A percentile compares a stretch with the other conserved stretches of the same genome.
Conservation (phyloP, 2,329 filamentous ascomycete species). For the Knoxdaviesia capensis region DNA sequence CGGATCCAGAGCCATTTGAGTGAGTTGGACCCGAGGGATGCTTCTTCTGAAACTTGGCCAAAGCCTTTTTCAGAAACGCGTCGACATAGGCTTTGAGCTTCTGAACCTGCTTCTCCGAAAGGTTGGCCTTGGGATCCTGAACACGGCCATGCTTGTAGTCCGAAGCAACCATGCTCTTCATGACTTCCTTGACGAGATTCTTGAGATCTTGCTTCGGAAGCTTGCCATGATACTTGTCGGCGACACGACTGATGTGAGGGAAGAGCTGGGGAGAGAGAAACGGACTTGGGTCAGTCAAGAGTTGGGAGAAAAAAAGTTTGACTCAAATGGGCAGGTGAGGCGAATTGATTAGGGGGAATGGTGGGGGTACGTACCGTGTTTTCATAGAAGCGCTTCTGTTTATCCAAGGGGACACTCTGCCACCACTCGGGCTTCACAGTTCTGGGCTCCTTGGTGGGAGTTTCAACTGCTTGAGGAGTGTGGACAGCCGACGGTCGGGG, state of each 20-base stretch:
- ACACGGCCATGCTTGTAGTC: conserved; percentile 87
- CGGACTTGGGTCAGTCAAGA: background rate
- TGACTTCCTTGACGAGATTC: conserved; percentile 43
- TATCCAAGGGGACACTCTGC: conserved; percentile 51
- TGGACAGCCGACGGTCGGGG: conserved; percentile 18
- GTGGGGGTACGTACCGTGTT: conserved; percentile 48
- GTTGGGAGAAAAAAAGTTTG: background rate
- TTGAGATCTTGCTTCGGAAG: conserved; percentile 62
- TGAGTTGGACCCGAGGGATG: background rate
- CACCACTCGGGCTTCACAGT: conserved; percentile 38
- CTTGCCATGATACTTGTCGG: conserved; percentile 73
- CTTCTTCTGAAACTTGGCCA: conserved; percentile 40
- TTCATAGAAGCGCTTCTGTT: conserved; percentile 89
- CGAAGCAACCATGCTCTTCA: conserved; percentile 76
- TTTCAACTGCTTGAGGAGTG: conserved; percentile 41
- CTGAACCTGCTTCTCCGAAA: conserved; percentile 58
- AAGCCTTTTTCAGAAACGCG: conserved; percentile 72
- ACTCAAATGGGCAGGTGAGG: background rate
- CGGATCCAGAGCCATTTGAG: too few relatives aligned
- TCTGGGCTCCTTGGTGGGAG: conserved; percentile 35
- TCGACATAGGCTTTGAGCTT: conserved; percentile 71
- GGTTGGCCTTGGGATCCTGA: conserved; percentile 47
- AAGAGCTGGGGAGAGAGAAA: conserved; percentile 36
- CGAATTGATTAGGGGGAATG: background rate
- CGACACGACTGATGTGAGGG: conserved; percentile 66